A percentile compares a stretch with the other conserved stretches of the same genome.
Conservation (phyloP, 2,329 filamentous ascomycete genomes). For the Mycosphaerella arachidis region DNA sequence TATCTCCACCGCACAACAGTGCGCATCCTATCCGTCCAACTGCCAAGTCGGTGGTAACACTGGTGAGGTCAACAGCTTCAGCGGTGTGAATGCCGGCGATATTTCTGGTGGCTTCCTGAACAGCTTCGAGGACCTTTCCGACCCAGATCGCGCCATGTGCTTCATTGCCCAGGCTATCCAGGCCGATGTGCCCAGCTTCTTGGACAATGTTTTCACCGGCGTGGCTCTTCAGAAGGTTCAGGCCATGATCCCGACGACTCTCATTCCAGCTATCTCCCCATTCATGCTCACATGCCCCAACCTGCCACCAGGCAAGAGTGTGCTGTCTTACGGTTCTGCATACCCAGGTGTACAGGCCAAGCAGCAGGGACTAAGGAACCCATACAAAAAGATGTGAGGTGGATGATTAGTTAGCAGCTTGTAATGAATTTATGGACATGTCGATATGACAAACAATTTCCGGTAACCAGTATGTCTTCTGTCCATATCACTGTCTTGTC, state of each 20-base stretch:
- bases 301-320: constrained; percentile 16
- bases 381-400: not conserved
- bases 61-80: constrained; percentile 25
- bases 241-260: constrained; percentile 8
- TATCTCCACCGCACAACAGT: constrained; percentile 25
- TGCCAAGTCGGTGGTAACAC: constrained; percentile 27
- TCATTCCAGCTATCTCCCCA: constrained; percentile 15
- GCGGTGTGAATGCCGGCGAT: constrained; percentile 22
- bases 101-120: constrained; percentile 25
- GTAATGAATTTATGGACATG: not conserved
- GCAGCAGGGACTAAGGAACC: constrained; percentile 7
- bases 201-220: constrained; percentile 21
- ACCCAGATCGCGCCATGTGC: constrained; percentile 22
- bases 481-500: not conserved
- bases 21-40: constrained; percentile 21
- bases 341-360: constrained; percentile 16
- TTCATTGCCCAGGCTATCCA: constrained; percentile 25
- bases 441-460: too few species aligned
- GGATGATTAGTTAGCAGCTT: not conserved
- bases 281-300: constrained; percentile 16
- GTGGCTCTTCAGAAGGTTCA: constrained; percentile 10
- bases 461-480: too few species aligned
- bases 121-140: constrained; percentile 17
- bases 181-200: constrained; percentile 20
- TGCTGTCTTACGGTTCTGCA: constrained; percentile 6